These are phyloP conservation scores for Barnettozyma siamensis DNA, from an alignment of 805 yeast species.

Conservation along the genomic window DNA sequence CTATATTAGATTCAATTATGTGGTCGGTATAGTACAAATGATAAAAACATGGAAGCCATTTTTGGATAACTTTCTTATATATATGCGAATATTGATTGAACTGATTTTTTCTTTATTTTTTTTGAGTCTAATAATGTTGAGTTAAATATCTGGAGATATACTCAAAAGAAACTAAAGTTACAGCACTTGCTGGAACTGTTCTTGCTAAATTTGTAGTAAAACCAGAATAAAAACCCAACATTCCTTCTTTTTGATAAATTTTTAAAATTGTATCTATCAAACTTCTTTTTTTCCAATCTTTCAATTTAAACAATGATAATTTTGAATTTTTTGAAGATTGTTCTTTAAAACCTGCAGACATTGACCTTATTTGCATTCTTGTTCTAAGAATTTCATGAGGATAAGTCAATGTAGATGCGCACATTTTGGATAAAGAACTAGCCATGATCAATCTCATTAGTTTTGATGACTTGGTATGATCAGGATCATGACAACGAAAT, in stretches of 20 bases:
- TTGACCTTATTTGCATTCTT: constrained; percentile 62
- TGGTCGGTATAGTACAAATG: too few species aligned
- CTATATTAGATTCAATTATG: too few species aligned
- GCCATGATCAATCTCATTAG: constrained; percentile 51
- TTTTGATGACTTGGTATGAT: constrained; percentile 21
- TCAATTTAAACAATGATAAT: constrained; percentile 14
- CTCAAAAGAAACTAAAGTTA: constrained; percentile 91
- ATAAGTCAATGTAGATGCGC: constrained; percentile 83
- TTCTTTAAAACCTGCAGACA: constrained; percentile 18
- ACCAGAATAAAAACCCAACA: constrained; percentile 84
- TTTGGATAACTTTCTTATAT: too few species aligned
- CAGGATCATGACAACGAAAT: constrained; percentile 29
- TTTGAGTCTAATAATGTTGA: too few species aligned
- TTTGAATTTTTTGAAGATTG: neutral
- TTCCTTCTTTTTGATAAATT: constrained; percentile 58
- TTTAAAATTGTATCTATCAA: constrained; percentile 20
- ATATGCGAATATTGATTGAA: neutral
- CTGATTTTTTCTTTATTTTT: too few species aligned
- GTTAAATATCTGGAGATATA: constrained; percentile 38
- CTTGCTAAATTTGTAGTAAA: constrained; percentile 78
- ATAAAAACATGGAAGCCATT: too few species aligned
- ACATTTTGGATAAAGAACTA: constrained; percentile 77
- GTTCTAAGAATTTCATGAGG: constrained; percentile 96
- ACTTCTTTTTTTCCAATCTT: constrained; percentile 5
- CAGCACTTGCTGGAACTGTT: constrained; percentile 92